Percentiles rank a stretch among this genome's conserved stretches.
These are phyloP conservation scores for Aspergillus floridensis DNA, from an alignment of 2,329 filamentous ascomycete genomes.

Conservation along the genomic window DNA sequence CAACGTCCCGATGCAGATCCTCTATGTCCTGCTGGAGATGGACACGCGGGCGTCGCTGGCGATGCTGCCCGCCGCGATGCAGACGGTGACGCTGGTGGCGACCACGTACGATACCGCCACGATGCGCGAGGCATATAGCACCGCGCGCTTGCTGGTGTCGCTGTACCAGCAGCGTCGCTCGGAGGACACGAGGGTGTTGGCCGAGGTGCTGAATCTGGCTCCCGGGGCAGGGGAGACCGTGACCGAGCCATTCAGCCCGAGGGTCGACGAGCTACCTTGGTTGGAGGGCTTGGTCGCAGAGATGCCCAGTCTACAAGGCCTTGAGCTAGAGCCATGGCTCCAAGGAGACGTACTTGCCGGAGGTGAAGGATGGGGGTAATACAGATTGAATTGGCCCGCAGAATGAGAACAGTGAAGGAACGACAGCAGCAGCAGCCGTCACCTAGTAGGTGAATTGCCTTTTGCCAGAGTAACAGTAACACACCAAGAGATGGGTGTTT, in stretches of 20 bases:
- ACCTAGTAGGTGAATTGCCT: too few relatives aligned
- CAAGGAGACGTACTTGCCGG: neutral
- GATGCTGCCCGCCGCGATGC: constrained; percentile 52
- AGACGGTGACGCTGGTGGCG: constrained; percentile 42
- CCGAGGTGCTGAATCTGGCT: constrained; percentile 1
- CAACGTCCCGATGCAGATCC: constrained; percentile 58
- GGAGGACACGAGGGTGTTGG: constrained; percentile 33
- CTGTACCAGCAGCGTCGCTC: constrained; percentile 51
- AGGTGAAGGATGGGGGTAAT: neutral
- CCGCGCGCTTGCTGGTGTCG: constrained; percentile 51
- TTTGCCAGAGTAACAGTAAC: too few relatives aligned
- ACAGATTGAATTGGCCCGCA: too few relatives aligned
- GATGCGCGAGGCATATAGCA: constrained; percentile 52
- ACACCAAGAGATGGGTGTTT: too few relatives aligned
- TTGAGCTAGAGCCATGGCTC: constrained; percentile 24
- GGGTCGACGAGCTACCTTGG: constrained; percentile 36
- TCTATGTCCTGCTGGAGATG: constrained; percentile 55
- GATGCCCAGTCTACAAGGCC: constrained; percentile 39
- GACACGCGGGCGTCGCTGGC: constrained; percentile 50
- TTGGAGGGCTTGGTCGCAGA: constrained; percentile 43
- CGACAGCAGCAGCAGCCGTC: too few relatives aligned
- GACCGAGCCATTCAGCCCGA: constrained; percentile 17
- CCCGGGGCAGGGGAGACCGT: neutral
- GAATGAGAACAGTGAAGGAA: too few relatives aligned
- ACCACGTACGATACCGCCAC: constrained; percentile 45